A percentile compares a stretch with the other conserved stretches of the same genome.
Evolutionary conservation across 2,329 filamentous ascomycete species (phyloP).

Genomic region (Diaporthe sp.): DNA sequence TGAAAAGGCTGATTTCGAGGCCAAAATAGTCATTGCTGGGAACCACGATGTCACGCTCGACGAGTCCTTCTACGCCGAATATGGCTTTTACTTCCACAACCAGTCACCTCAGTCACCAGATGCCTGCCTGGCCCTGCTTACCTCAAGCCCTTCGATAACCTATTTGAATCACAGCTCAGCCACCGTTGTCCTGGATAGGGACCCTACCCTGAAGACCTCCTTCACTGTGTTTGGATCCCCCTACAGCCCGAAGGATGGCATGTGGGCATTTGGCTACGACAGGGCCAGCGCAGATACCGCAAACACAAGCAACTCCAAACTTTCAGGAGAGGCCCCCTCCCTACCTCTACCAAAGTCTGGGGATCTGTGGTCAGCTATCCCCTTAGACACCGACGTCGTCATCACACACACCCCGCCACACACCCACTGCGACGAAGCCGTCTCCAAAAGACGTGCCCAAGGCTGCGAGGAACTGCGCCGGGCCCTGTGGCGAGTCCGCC

Average conservation of each 20-base stretch:
- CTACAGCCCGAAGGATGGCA: constrained; percentile 64
- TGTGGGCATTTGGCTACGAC: constrained; percentile 77
- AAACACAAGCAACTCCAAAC: constrained; percentile 18
- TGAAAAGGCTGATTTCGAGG: constrained; percentile 73
- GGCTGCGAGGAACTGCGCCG: constrained; percentile 71
- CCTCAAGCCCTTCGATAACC: constrained; percentile 64
- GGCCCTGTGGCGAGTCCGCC: constrained; percentile 69
- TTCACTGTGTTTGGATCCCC: constrained; percentile 80
- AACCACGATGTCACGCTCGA: constrained; percentile 83
- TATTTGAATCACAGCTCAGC: constrained; percentile 72
- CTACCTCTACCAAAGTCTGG: constrained; percentile 13
- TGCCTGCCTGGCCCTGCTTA: constrained; percentile 65
- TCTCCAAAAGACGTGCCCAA: constrained; percentile 48
- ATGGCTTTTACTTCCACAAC: constrained; percentile 66
- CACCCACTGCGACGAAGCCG: constrained; percentile 65
- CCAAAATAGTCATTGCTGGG: constrained; percentile 77
- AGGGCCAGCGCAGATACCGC: not conserved
- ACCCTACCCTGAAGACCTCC: constrained; percentile 64
- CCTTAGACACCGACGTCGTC: constrained; percentile 71
- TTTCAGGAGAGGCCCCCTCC: not conserved
- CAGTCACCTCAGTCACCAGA: constrained; percentile 62
- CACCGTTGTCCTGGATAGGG: constrained; percentile 63
- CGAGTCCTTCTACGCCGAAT: constrained; percentile 65
- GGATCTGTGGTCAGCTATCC: constrained; percentile 70
- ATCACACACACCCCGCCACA: constrained; percentile 77